Evolutionary conservation across 2,329 filamentous ascomycete genomes (phyloP), one percentile per base, ranked within the genome.

Genomic region (Aureobasidium zeae): DNA sequence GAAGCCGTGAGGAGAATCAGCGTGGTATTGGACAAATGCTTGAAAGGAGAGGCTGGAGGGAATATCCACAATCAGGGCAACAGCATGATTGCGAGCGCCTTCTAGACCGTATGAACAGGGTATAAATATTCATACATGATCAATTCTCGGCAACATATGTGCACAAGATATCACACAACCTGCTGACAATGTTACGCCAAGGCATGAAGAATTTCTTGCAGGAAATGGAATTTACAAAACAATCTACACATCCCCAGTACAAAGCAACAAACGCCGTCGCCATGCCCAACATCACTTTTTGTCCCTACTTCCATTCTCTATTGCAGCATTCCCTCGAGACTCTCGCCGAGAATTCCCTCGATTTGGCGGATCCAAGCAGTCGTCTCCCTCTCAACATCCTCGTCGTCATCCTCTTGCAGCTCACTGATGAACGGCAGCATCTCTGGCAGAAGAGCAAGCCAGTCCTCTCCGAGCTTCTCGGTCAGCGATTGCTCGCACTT

Each of bases 341-440:
- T 87, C 72, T 96, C 89, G 4, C 91, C 91, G 41, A 96, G 66
- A 21, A 93, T 82, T 34, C 76, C 80, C 65, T 96, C 89, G 58
- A 98, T 93, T 64, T 80, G 79, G 58, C 81, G 76, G 54, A 96
- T 91, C 89, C 91, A 95, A 56, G 78, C 73, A 59, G 88, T 76
- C 26, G 87, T 89, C 69, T 94, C 88, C 57, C 79, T 72, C 68
- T 98, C 91, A 17, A 98, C 89, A 20, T 74, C 73, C 66, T 96
- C 91, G 58, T 96, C 88, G 53, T 96, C 91, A 60, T 98, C 91
- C 59, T 98, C 91, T 66, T 94, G 83, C 57, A 94, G 63, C 68
- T 98, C 91, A 57, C 86, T 93, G 55, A 99, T 94, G 51, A 89
- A 86, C 15, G 93, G 89, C 60, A 98, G 67, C 83, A 95, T 96